Conservation (phyloP, 2,329 filamentous ascomycete genomes). For the Arthrobotrys entomopaga region DNA sequence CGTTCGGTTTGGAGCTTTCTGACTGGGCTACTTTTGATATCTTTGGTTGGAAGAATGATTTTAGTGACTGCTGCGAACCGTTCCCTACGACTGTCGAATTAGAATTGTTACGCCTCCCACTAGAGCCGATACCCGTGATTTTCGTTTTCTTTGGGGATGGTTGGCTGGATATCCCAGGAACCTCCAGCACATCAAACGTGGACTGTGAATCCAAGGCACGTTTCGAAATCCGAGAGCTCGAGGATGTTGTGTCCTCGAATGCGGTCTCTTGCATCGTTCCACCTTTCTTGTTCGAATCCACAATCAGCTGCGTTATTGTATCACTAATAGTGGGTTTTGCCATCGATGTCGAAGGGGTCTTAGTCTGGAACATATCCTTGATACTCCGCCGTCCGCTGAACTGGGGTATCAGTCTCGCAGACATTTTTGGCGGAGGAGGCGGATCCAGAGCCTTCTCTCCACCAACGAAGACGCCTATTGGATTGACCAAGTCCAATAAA, state of each 20-base stretch:
- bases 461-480: constrained; percentile 74
- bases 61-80: constrained; percentile 29
- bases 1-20: not conserved
- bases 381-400: constrained; percentile 87
- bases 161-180: constrained; percentile 13
- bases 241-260: constrained; percentile 15
- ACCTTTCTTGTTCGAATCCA: constrained; percentile 43
- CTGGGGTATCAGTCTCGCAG: constrained; percentile 84
- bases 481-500: constrained; percentile 80
- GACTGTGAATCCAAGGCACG: not conserved
- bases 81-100: not conserved
- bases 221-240: constrained; percentile 60
- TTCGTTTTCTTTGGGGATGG: constrained; percentile 44
- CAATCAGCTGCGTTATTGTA: constrained; percentile 39
- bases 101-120: constrained; percentile 10
- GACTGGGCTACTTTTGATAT: constrained; percentile 1
- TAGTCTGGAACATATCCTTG: constrained; percentile 81
- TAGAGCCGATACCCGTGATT: not conserved
- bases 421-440: constrained; percentile 74
- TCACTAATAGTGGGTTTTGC: constrained; percentile 63
- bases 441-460: constrained; percentile 74
- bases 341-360: constrained; percentile 62
- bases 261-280: constrained; percentile 57
- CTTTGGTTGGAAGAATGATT: constrained; percentile 20
- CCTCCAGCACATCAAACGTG: not conserved